A percentile compares a stretch with the other conserved stretches of the same genome.
Evolutionary conservation across 148 eudicot species (phyloP).

Genomic region (Arbutus unedo): DNA sequence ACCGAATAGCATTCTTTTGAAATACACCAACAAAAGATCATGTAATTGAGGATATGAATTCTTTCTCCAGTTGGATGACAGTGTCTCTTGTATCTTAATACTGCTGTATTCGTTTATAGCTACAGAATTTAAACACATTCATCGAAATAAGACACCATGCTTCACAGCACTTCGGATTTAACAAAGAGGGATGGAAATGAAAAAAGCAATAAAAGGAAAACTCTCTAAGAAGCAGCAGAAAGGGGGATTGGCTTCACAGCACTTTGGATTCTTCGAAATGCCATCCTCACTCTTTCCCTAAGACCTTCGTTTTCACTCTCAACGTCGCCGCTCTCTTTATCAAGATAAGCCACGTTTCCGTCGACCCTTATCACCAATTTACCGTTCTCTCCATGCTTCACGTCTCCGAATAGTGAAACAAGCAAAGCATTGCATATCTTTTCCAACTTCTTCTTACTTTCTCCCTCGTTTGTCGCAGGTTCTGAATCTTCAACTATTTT

Average conservation of each 20-base stretch:
- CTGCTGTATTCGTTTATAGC: no score
- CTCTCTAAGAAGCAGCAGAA: slow-evolving; percentile 33
- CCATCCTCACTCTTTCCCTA: slow-evolving; percentile 67
- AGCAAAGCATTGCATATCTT: slow-evolving; percentile 69
- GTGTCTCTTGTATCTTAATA: no score
- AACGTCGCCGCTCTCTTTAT: slow-evolving; percentile 72
- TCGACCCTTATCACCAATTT: slow-evolving; percentile 73
- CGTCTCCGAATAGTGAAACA: slow-evolving; percentile 79
- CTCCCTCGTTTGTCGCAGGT: slow-evolving; percentile 43
- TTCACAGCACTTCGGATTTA: no score
- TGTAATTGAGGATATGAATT: no score
- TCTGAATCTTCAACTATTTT: slow-evolving; percentile 75
- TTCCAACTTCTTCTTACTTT: slow-evolving; percentile 61
- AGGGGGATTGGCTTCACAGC: slow-evolving; percentile 79
- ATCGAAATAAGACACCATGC: no score
- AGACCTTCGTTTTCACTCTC: slow-evolving; percentile 81
- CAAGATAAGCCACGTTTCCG: slow-evolving; percentile 63
- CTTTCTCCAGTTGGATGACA: no score
- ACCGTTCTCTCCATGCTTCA: slow-evolving; percentile 68
- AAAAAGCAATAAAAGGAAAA: no score
- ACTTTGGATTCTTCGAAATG: slow-evolving; percentile 54
- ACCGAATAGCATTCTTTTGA: no score
- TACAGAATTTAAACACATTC: no score
- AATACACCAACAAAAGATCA: no score
- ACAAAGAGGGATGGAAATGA: no score